Evolutionary conservation across 2,329 filamentous ascomycete species (phyloP).

Genomic region (Penicillium sp.): DNA sequence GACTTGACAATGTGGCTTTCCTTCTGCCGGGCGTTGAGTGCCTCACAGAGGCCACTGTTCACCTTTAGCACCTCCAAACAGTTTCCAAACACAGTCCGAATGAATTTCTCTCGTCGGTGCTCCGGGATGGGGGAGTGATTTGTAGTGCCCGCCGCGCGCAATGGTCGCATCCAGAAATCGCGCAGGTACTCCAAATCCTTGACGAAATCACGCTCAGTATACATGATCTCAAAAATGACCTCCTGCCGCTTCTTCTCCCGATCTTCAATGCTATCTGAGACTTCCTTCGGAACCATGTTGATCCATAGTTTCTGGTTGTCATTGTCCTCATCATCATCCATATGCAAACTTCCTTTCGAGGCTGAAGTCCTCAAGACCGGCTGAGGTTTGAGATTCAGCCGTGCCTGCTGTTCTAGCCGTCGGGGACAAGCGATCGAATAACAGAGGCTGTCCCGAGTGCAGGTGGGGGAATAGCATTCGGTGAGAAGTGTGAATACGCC

Average conservation of each 20-base stretch:
- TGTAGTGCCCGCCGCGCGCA: slow-evolving; percentile 67
- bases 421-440: slow-evolving; percentile 97
- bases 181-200: slow-evolving; percentile 97
- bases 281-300: slow-evolving; percentile 92
- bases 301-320: slow-evolving; percentile 99
- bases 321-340: slow-evolving; percentile 73
- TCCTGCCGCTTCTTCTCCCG: slow-evolving; percentile 96
- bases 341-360: slow-evolving; percentile 68
- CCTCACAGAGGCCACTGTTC: slow-evolving; percentile 81
- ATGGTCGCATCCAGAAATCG: slow-evolving; percentile 96
- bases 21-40: slow-evolving; percentile 87
- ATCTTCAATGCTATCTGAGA: slow-evolving; percentile 85
- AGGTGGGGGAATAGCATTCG: slow-evolving; percentile 97
- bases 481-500: slow-evolving; percentile 95
- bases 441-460: slow-evolving; percentile 89
- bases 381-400: slow-evolving; percentile 88
- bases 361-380: slow-evolving; percentile 75
- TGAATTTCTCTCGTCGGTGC: slow-evolving; percentile 81
- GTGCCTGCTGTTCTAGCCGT: slow-evolving; percentile 88
- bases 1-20: slow-evolving; percentile 84
- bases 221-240: slow-evolving; percentile 97
- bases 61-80: slow-evolving; percentile 92
- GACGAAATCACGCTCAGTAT: slow-evolving; percentile 97
- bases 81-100: slow-evolving; percentile 92
- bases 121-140: slow-evolving; percentile 81